Evolutionary conservation across 2,329 filamentous ascomycete genomes (phyloP), one percentile per base, ranked within the genome.

Genomic region (Hansfordia pulvinata): DNA sequence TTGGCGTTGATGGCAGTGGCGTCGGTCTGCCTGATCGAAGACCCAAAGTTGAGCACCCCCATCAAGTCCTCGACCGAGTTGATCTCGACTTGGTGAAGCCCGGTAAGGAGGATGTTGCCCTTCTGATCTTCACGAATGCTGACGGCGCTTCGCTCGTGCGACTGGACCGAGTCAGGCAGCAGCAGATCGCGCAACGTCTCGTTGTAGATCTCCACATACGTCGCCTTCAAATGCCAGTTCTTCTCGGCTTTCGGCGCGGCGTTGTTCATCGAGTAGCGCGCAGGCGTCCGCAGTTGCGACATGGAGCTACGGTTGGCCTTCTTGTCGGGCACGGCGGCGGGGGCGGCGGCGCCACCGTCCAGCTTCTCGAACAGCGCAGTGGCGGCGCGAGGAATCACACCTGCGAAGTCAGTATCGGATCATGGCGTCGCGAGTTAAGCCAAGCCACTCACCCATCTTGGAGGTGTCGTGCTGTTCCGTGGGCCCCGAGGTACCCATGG

Each of bases 141-240:
- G n/a, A 98, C 86, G 17, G 67, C 65, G 27, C 67, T 67, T 33
- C 90, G 75, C 44, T 96, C 88, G 35, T 64, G 56, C 5, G 56
- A 41, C 1, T 79, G 72, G 0, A 76, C 68, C 23, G 73, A 54
- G 23, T 94, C 88, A 1, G 84, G 73, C 4, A 93, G 58, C 19
- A 98, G 64, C 10, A 98, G 64, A 60, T 98, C 90, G 41, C 90
- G 76, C 17, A 96, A 63, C 46, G 92, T 81, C 54, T 98, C 90
- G 47, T 98, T 96, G 60, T 98, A 98, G 37, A 98, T 98, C 62
- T 96, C 71, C 35, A 94, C 82, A 46, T 94, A 94, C 2, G 86
- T 94, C 8, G 88, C 90, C 50, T 81, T 93, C 43, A 98, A 60
- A 27, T 83, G 78, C 90, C 90, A 98, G 35, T 67, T 80, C 51